phyloP scores from a whole-genome alignment of 2,329 filamentous ascomycete species.

The Colletotrichum australisinense region DNA sequence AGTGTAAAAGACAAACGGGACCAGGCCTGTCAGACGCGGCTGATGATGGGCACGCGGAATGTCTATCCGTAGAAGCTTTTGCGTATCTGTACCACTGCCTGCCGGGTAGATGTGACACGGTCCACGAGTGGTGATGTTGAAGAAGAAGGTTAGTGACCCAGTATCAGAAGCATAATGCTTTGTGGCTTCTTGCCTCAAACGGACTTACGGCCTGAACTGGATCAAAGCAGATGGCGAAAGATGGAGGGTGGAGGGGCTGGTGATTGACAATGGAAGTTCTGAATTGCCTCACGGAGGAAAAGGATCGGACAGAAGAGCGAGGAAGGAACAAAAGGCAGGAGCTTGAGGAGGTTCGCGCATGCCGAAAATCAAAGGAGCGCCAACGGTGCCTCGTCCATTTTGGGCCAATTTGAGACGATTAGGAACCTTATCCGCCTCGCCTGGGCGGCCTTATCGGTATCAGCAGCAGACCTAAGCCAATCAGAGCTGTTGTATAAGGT shows the following conservation, averaged over 20 bases:
- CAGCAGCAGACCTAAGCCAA: neutral
- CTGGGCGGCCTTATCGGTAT: constrained; percentile 13
- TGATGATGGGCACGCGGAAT: neutral
- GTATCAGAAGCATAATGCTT: neutral
- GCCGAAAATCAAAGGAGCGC: neutral
- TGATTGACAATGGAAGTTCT: neutral
- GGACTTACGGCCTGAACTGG: no score
- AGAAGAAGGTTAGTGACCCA: neutral
- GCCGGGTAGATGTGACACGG: neutral
- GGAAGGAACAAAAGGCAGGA: constrained; percentile 3
- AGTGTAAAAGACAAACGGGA: neutral
- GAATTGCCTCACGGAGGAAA: neutral
- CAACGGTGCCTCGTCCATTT: neutral
- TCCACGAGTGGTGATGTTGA: no score
- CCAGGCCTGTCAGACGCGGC: neutral
- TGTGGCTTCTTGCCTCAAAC: no score
- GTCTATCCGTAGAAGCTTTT: neutral
- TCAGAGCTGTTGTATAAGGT: neutral
- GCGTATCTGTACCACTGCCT: neutral
- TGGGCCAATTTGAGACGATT: neutral
- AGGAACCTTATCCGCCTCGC: constrained; percentile 11
- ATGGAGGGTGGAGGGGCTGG: no score
- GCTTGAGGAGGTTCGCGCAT: neutral
- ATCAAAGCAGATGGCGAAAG: no score
- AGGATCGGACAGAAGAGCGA: neutral